Percentiles rank a stretch among this genome's conserved stretches.
Conservation (phyloP, 2,329 filamentous ascomycete species). For the Colletotrichum sp. region DNA sequence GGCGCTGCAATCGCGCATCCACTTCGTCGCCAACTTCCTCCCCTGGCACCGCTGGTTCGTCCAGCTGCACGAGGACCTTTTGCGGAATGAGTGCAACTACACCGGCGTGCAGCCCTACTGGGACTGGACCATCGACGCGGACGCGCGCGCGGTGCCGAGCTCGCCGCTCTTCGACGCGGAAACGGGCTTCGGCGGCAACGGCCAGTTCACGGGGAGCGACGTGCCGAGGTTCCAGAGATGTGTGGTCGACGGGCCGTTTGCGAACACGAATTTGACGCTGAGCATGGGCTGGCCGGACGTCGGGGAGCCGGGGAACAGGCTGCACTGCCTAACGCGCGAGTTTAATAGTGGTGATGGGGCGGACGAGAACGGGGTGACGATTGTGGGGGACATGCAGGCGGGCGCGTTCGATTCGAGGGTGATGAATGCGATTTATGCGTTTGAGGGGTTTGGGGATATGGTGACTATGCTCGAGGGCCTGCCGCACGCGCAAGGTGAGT, state of each 20-base stretch:
- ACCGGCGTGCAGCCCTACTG: constrained; percentile 36
- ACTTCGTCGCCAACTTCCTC: constrained; percentile 34
- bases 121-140: constrained; percentile 32
- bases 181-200: constrained; percentile 35
- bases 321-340: constrained; percentile 25
- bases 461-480: constrained; percentile 21
- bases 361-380: constrained; percentile 17
- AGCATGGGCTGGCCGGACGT: constrained; percentile 23
- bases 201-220: constrained; percentile 23
- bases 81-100: constrained; percentile 35
- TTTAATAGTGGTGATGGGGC: constrained; percentile 18
- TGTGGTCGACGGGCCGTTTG: constrained; percentile 29
- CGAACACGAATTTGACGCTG: constrained; percentile 17
- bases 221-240: constrained; percentile 19
- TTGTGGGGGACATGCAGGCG: constrained; percentile 24
- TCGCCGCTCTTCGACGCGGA: constrained; percentile 35
- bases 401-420: constrained; percentile 12
- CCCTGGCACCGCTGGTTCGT: constrained; percentile 39
- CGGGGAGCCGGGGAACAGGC: constrained; percentile 14
- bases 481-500: constrained; percentile 22
- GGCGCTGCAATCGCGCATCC: constrained; percentile 18
- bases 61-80: constrained; percentile 32
- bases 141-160: not conserved
- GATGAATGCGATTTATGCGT: constrained; percentile 22
- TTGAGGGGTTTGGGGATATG: constrained; percentile 20